A percentile compares a stretch with the other conserved stretches of the same genome.
These are phyloP conservation scores for Fraxinus sp. DNA, from an alignment of 305 asterid genomes.

Conservation along the genomic window DNA sequence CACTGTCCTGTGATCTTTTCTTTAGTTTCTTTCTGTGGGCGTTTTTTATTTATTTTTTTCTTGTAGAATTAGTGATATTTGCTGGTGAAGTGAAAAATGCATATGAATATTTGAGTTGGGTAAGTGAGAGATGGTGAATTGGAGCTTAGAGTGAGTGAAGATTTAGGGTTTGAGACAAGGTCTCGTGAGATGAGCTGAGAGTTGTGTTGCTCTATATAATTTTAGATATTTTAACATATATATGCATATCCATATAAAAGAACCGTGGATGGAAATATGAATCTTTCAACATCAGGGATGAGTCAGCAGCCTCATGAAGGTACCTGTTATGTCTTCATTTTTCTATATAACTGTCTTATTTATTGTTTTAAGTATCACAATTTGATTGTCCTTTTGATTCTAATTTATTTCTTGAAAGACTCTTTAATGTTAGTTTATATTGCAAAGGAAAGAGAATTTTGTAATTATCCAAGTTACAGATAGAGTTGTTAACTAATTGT, in stretches of 20 bases:
- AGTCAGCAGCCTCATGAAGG: constrained; percentile 96
- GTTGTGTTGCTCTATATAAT: constrained; percentile 22
- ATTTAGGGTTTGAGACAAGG: constrained; percentile 39
- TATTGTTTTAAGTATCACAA: constrained; percentile 9
- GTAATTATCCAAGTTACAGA: constrained; percentile 8
- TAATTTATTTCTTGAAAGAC: constrained; percentile 20
- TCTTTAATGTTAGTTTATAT: constrained; percentile 10
- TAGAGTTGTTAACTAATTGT: constrained; percentile 26
- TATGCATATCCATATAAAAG: constrained; percentile 23
- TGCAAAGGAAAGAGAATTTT: constrained; percentile 12
- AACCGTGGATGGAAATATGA: constrained; percentile 54
- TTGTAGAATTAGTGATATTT: constrained; percentile 14
- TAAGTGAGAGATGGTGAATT: constrained; percentile 23
- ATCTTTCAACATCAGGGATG: constrained; percentile 97
- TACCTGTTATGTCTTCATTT: constrained; percentile 32
- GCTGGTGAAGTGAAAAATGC: constrained; percentile 24
- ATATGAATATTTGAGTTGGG: constrained; percentile 21
- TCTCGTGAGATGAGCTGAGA: constrained; percentile 39
- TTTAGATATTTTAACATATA: constrained; percentile 4
- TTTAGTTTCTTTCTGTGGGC: constrained; percentile 9
- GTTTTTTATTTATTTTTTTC: not conserved
- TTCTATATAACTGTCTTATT: constrained; percentile 26
- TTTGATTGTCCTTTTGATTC: constrained; percentile 30
- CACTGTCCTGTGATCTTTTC: not conserved
- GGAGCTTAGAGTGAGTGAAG: constrained; percentile 22